Base-by-base conservation (phyloP, 2,329 filamentous ascomycete species). In the Diaporthe amygdali region DNA sequence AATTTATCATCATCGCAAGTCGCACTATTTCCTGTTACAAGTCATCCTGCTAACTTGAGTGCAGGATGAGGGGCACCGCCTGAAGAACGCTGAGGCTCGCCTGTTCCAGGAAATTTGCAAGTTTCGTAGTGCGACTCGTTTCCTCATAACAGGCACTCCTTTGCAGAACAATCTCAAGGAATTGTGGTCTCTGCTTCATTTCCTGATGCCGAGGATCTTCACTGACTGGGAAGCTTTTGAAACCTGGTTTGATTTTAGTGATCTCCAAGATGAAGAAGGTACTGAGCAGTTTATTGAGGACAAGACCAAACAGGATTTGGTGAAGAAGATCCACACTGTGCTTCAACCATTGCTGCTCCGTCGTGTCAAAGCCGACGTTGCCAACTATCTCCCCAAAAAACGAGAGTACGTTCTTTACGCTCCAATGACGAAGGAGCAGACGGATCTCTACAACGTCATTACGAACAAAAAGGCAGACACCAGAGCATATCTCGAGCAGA, bases 81-180 rank as follows among this genome's bases (percentile, higher is more conserved):
- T 99, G 87, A 99, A 99, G 84, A 99, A 99, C 74, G 92, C 97
- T 74, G 95, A 98, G 63, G 97, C 96, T 37, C 93, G 94, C 71
- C 86, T 99, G 0, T 97, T 98, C 74, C 92, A 94, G 59, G 94
- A 97, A 75, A 84, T 99, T 0, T 91, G 96, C 74, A 92, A 93
- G 0, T 98, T 98, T 77, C 91, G 92, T 30, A 98, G 96, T 0
- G 94, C 95, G 0, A 98, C 97, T 49, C 89, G 96, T 69, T 87
- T 99, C 0, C 87, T 99, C 1, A 97, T 99, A 41, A 98, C 96
- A 0, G 96, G 96, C 10, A 99, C 96, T 0, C 96, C 96, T 0
- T 83, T 99, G 0, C 96, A 99, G 75, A 99, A 99, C 80, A 98
- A 98, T 73, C 87, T 99, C 0, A 93, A 94, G 15, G 96, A 99